These are phyloP conservation scores for Neonothopanus nambi DNA, from an alignment of 1,284 basidiomycete species.

Conservation along the genomic window DNA sequence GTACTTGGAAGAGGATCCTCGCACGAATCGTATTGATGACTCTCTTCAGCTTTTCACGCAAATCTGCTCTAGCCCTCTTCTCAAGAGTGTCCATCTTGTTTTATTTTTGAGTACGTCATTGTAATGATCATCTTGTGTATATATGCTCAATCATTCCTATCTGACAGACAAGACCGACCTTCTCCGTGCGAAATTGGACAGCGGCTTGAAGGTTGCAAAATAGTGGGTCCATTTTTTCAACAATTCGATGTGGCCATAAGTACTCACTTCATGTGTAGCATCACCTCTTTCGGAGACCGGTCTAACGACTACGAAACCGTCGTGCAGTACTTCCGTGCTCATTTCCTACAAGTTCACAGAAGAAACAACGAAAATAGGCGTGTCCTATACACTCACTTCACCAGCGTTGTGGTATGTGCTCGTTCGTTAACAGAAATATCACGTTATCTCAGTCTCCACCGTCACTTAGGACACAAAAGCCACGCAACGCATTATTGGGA, in stretches of 20 bases:
- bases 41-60: slow-evolving; percentile 81
- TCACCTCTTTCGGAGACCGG: slow-evolving; percentile 79
- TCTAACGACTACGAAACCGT: slow-evolving; percentile 78
- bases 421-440: slow-evolving; percentile 1
- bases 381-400: slow-evolving; percentile 77
- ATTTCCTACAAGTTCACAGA: slow-evolving; percentile 79
- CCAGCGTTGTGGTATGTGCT: slow-evolving; percentile 69
- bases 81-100: slow-evolving; percentile 78
- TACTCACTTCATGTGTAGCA: slow-evolving; percentile 41
- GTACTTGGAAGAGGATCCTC: slow-evolving; percentile 67
- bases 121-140: neutral
- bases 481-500: slow-evolving; percentile 78
- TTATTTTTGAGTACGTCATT: slow-evolving; percentile 68
- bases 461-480: slow-evolving; percentile 69
- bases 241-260: no score
- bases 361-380: slow-evolving; percentile 76
- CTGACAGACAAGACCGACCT: slow-evolving; percentile 74
- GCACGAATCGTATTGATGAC: slow-evolving; percentile 81
- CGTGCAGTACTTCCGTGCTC: slow-evolving; percentile 79
- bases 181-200: slow-evolving; percentile 64
- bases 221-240: slow-evolving; percentile 52
- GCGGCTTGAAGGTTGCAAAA: slow-evolving; percentile 69
- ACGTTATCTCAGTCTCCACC: slow-evolving; percentile 2
- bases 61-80: slow-evolving; percentile 76
- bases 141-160: slow-evolving; percentile 13